A percentile compares a stretch with the other conserved stretches of the same genome.
These are phyloP conservation scores for Ustilago esculenta DNA, from an alignment of 1,284 basidiomycete genomes.

Conservation along the genomic window DNA sequence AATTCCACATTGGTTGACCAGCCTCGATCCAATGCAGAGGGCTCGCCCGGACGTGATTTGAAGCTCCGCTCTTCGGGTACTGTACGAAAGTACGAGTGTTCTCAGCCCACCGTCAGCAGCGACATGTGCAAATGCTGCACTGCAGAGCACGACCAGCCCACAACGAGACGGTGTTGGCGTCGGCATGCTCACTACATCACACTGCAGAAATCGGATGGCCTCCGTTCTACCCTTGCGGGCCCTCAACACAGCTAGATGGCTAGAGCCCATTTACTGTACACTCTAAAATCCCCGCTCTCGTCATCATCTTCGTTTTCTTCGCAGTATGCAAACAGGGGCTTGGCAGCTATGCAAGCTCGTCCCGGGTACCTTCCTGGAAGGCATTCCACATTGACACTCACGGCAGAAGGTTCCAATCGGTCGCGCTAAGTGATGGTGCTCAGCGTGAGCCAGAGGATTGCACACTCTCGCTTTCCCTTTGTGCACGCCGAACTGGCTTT, in stretches of 20 bases:
- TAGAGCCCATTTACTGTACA: too few relatives aligned
- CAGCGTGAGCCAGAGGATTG: too few relatives aligned
- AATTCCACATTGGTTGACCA: not conserved
- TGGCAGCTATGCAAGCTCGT: too few relatives aligned
- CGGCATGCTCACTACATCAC: slow-evolving; percentile 21
- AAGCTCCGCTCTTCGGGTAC: slow-evolving; percentile 1
- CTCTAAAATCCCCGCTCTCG: not conserved
- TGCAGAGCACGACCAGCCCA: too few relatives aligned
- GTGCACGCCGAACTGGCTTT: not conserved
- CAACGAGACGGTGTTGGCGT: slow-evolving; percentile 21
- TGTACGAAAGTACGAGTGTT: too few relatives aligned
- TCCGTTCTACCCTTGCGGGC: slow-evolving; percentile 7
- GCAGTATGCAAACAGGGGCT: not conserved
- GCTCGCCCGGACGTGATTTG: too few relatives aligned
- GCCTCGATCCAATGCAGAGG: not conserved
- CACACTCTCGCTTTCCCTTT: too few relatives aligned
- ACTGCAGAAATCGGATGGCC: slow-evolving; percentile 10
- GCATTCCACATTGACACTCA: too few relatives aligned
- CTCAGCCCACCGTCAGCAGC: not conserved
- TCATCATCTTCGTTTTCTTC: not conserved
- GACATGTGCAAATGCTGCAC: not conserved
- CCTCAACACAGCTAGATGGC: too few relatives aligned
- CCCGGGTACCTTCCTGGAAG: too few relatives aligned
- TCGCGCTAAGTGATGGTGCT: not conserved
- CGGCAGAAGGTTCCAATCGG: too few relatives aligned